These are phyloP conservation scores for Xylariaceae sp. DNA, from an alignment of 2,329 filamentous ascomycete species.

Conservation along the genomic window DNA sequence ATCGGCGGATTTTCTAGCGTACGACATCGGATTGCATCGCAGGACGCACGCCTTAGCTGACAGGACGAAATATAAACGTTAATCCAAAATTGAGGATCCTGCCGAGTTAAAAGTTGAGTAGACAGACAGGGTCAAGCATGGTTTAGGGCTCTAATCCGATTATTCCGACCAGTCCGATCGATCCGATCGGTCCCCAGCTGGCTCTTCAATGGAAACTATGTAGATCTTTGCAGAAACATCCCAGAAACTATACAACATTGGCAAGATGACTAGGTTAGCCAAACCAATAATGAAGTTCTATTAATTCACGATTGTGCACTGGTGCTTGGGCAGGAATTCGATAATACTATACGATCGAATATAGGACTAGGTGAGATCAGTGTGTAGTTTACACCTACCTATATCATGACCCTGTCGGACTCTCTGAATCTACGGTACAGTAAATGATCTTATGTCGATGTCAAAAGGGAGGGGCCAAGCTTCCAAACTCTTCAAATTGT, in stretches of 20 bases:
- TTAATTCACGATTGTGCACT: too few species aligned
- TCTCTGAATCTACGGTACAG: constrained; percentile 4
- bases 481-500: constrained; percentile 5
- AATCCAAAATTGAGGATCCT: constrained; percentile 6
- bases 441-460: constrained; percentile 2
- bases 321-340: too few species aligned
- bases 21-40: constrained; percentile 3
- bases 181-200: constrained; percentile 9
- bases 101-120: neutral
- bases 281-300: neutral
- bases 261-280: neutral
- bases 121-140: constrained; percentile 2
- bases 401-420: too few species aligned
- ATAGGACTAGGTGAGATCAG: too few species aligned
- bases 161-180: constrained; percentile 9
- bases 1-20: constrained; percentile 4
- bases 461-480: constrained; percentile 13
- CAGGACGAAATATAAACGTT: neutral
- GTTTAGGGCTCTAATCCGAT: constrained; percentile 7
- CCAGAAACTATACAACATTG: neutral
- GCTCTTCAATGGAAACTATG: neutral
- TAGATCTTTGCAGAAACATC: constrained; percentile 1
- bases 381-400: too few species aligned
- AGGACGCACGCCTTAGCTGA: constrained; percentile 5
- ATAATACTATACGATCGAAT: too few species aligned